Conservation (phyloP, 495 filamentous ascomycete genomes). For the Symbiotaphrina buchneri region DNA sequence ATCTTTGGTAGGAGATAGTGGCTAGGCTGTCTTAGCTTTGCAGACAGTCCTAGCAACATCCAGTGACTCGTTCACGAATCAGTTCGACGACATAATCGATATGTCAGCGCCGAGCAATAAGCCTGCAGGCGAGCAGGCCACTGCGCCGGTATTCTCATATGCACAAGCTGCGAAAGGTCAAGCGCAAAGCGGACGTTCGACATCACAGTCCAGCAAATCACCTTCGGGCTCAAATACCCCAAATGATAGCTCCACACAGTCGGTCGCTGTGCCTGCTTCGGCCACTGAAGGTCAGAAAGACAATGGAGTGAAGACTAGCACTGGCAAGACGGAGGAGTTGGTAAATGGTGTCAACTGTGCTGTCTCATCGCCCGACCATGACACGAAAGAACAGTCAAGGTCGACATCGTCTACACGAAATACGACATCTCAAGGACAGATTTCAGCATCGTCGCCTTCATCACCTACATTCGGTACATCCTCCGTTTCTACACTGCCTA, state of each 20-base stretch:
- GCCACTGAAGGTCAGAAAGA: not conserved
- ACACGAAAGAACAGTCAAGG: not conserved
- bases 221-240: slow-evolving; percentile 1
- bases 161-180: slow-evolving; percentile 81
- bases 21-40: not conserved
- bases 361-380: not conserved
- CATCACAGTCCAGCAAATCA: slow-evolving; percentile 3
- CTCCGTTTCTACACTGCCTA: slow-evolving; percentile 37
- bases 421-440: slow-evolving; percentile 12
- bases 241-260: not conserved
- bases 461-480: slow-evolving; percentile 45
- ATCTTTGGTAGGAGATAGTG: too few relatives aligned
- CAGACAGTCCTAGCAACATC: not conserved
- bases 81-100: slow-evolving; percentile 6
- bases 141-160: slow-evolving; percentile 55
- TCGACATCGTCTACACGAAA: slow-evolving; percentile 11
- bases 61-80: too few relatives aligned
- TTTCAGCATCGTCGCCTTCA: slow-evolving; percentile 30
- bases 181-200: slow-evolving; percentile 18
- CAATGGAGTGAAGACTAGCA: not conserved
- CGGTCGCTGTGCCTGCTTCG: not conserved
- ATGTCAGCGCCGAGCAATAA: slow-evolving; percentile 16
- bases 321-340: not conserved
- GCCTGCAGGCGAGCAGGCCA: slow-evolving; percentile 11
- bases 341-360: not conserved